Percentiles rank a stretch among this genome's conserved stretches.
Evolutionary conservation across 73 alveolate genomes (phyloP).

Genomic region (Effrenium voratum): DNA sequence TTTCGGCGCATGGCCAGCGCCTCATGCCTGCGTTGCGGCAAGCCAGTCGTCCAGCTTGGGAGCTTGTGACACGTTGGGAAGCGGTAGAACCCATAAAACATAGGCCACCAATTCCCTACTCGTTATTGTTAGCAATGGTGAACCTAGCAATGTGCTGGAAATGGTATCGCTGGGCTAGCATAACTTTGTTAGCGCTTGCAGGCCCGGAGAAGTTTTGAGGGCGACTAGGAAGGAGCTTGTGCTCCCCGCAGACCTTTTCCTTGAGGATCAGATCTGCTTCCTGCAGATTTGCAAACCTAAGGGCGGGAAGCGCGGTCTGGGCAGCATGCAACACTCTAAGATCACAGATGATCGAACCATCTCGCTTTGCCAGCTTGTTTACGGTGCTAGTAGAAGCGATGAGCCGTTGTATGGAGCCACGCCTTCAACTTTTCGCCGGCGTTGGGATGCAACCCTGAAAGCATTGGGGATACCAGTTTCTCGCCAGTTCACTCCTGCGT

Average conservation of each 20-base stretch:
- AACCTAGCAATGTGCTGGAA: background rate
- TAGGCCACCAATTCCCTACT: background rate
- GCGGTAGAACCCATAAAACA: background rate
- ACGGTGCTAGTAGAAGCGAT: background rate
- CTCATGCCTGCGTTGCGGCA: background rate
- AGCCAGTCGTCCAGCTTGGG: slow-evolving; percentile 9
- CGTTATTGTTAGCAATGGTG: background rate
- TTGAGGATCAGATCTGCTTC: background rate
- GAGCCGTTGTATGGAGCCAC: background rate
- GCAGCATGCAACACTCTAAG: background rate
- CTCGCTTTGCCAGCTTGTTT: background rate
- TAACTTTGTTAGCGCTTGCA: background rate
- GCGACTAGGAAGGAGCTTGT: background rate
- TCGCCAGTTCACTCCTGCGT: background rate
- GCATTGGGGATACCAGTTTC: background rate
- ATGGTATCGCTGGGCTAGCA: background rate
- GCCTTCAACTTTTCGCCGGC: background rate
- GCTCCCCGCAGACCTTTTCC: background rate
- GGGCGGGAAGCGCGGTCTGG: background rate
- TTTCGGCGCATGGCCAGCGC: slow-evolving; percentile 11
- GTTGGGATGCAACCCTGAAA: background rate
- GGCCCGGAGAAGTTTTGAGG: slow-evolving; percentile 13
- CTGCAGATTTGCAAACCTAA: background rate
- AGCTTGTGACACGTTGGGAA: background rate
- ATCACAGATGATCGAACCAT: background rate